These are phyloP conservation scores for Pichia sp. DNA, from an alignment of 1,139 yeast species.

Conservation along the genomic window DNA sequence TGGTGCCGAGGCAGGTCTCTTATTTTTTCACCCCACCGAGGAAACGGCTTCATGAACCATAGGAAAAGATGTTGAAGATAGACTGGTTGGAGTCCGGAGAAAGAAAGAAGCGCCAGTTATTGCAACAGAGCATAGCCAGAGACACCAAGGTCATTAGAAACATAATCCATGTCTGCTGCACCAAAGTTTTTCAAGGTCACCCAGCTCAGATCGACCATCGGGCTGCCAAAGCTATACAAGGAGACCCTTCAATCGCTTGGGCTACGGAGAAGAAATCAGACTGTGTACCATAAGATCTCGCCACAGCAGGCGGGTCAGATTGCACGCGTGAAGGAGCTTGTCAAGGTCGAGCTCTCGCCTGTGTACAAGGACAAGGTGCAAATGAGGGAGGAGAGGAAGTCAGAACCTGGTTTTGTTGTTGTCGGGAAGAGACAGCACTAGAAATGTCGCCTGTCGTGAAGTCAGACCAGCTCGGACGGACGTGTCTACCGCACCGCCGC, in stretches of 20 bases:
- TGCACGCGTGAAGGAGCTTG: slow-evolving; percentile 79
- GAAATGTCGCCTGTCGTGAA: too few species aligned
- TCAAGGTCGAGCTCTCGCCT: slow-evolving; percentile 75
- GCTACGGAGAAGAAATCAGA: slow-evolving; percentile 66
- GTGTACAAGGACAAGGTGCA: slow-evolving; percentile 45
- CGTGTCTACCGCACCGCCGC: too few species aligned
- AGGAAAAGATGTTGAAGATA: not conserved
- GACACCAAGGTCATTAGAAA: too few species aligned
- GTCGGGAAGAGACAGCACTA: slow-evolving; percentile 34
- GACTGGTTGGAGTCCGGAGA: too few species aligned
- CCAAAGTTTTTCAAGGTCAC: slow-evolving; percentile 54
- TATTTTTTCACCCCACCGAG: not conserved
- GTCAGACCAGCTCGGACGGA: too few species aligned
- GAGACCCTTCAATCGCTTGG: slow-evolving; percentile 72
- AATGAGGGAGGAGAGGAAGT: slow-evolving; percentile 54
- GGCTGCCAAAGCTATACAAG: slow-evolving; percentile 67
- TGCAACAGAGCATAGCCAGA: too few species aligned
- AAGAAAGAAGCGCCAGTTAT: too few species aligned
- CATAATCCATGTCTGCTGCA: slow-evolving; percentile 17
- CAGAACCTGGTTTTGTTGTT: slow-evolving; percentile 57
- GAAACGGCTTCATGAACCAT: not conserved
- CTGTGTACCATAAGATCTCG: slow-evolving; percentile 67
- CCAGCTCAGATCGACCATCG: slow-evolving; percentile 78
- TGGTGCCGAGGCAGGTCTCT: not conserved
- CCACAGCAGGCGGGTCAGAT: slow-evolving; percentile 85